Base-by-base conservation (phyloP, 2,329 filamentous ascomycete genomes). In the Botryotinia calthae region DNA sequence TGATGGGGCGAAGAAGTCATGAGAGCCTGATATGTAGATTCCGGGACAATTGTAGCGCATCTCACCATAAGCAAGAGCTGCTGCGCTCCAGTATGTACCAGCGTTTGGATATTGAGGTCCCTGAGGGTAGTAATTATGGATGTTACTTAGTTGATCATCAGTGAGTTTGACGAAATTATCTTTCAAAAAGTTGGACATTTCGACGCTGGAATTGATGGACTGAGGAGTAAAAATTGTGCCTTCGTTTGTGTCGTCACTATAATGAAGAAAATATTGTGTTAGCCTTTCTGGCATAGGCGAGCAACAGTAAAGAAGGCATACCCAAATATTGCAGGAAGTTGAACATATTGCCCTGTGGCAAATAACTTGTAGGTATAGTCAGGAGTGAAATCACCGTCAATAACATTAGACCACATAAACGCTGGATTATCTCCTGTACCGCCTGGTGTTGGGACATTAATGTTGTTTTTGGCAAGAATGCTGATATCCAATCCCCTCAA, bases 41-140 rank as follows among this genome's bases (percentile, higher is more conserved):
- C 86, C 87, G 0, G 90, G 88, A 76, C 90, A 93, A 76, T 84
- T 89, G 80, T 91, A 91, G 8, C 89, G 84, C 76, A 91, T 84
- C 75, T 92, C 89, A 25, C 89, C 89, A 76, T 91, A 91, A 6
- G 85, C 88, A 62, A 87, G 85, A 73, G 85, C 83, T 0, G 85
- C 83, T 70, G 89, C 86, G 1, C 85, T 85, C 87, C 89, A 92
- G 81, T 86, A 90, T 48, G 82, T 81, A 2, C 87, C 87, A 65
- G 81, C 80, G 0, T 85, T 84, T 76, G 88, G 90, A 6, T 79
- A 80, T 0, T 81, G 82, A 56, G 82, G 78, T 62, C 84, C 81
- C 46, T 82, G 77, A 46, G 90, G 87, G 78, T 91, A 93, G 31
- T 88, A 81, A 0, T 77, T 64, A 78, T 89, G 86, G 75, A 91